Conservation (phyloP, 768 basidiomycete genomes). For the Myochromella boudieri region DNA sequence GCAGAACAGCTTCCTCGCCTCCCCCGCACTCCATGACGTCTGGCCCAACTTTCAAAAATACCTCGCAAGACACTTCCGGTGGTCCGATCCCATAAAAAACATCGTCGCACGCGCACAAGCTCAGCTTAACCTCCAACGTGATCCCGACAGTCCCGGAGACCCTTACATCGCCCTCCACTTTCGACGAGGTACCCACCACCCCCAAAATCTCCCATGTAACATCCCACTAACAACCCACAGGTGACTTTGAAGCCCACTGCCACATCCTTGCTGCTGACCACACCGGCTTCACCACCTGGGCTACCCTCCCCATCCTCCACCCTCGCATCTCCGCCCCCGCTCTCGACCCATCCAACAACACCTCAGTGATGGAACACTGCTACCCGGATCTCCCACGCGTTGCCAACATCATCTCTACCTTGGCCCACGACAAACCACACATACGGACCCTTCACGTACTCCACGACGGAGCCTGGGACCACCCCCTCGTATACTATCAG, state of each 20-base stretch:
- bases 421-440: slow-evolving; percentile 34
- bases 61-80: slow-evolving; percentile 38
- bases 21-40: slow-evolving; percentile 33
- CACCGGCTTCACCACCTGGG: slow-evolving; percentile 47
- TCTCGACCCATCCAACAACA: slow-evolving; percentile 33
- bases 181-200: slow-evolving; percentile 33
- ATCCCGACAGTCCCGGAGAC: slow-evolving; percentile 25
- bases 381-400: slow-evolving; percentile 42
- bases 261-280: slow-evolving; percentile 29
- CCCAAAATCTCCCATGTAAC: background rate
- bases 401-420: slow-evolving; percentile 35
- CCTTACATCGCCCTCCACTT: slow-evolving; percentile 48
- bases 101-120: slow-evolving; percentile 35
- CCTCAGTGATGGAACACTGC: slow-evolving; percentile 43
- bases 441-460: slow-evolving; percentile 40
- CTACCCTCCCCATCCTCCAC: slow-evolving; percentile 38
- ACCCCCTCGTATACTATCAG: slow-evolving; percentile 42
- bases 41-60: slow-evolving; percentile 43
- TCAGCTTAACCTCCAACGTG: slow-evolving; percentile 29
- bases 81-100: slow-evolving; percentile 34
- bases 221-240: slow-evolving; percentile 15
- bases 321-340: slow-evolving; percentile 31
- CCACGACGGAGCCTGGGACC: slow-evolving; percentile 49
- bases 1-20: slow-evolving; percentile 36
- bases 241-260: slow-evolving; percentile 46